Percentiles rank a stretch among this genome's conserved stretches.
These are phyloP conservation scores for Glycine tomentella DNA, from an alignment of 306 rosid genomes.

Conservation along the genomic window DNA sequence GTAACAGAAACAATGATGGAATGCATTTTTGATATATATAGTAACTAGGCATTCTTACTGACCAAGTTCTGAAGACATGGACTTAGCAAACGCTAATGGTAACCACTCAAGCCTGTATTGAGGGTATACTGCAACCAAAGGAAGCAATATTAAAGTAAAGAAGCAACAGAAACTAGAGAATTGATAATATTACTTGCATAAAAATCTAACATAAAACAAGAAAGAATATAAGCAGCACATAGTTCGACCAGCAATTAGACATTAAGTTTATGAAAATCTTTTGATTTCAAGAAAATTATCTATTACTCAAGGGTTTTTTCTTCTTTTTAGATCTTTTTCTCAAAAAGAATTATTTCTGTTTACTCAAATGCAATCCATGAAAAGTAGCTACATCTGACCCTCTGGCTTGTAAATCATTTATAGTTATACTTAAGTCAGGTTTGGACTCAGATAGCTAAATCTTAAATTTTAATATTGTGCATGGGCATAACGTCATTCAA, in stretches of 20 bases:
- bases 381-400: background rate
- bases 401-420: conserved; percentile 6
- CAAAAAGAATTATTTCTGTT: conserved; percentile 13
- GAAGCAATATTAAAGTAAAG: too few species aligned
- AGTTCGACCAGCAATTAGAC: conserved; percentile 28
- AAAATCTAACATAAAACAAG: conserved; percentile 1
- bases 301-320: background rate
- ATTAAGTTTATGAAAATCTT: conserved; percentile 20
- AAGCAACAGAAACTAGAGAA: conserved; percentile 14
- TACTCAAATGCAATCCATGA: conserved; percentile 17
- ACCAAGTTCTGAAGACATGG: conserved; percentile 81
- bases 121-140: too few species aligned
- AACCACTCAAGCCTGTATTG: too few species aligned
- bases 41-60: conserved; percentile 47
- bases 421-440: conserved; percentile 37
- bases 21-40: conserved; percentile 25
- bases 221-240: background rate
- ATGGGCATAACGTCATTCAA: conserved; percentile 3
- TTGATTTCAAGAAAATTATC: background rate
- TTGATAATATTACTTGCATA: too few species aligned
- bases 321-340: background rate
- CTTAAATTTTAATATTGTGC: too few species aligned
- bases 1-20: conserved; percentile 32
- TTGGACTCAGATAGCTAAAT: conserved; percentile 14
- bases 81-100: conserved; percentile 62